These are phyloP conservation scores for Marasmius sp. DNA, from an alignment of 1,284 basidiomycete species.

Conservation along the genomic window DNA sequence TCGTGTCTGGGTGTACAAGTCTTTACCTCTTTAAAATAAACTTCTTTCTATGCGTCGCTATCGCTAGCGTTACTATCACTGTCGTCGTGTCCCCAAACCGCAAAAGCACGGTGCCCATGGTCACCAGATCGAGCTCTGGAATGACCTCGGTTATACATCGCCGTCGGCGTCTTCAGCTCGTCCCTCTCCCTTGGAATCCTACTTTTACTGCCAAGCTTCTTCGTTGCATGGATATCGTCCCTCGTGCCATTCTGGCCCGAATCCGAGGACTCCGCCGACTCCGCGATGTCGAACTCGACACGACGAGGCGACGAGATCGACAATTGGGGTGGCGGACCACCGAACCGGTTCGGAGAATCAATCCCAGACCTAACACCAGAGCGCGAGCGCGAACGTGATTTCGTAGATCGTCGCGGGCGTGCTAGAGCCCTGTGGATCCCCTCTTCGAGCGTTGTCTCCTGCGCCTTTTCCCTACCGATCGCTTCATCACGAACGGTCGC, in stretches of 20 bases:
- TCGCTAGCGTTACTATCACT: conserved; percentile 82
- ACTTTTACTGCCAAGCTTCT: conserved; percentile 43
- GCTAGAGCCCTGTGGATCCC: conserved; percentile 27
- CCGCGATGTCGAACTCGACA: conserved; percentile 43
- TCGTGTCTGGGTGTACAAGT: not conserved
- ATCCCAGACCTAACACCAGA: conserved; percentile 61
- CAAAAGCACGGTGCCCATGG: conserved; percentile 59
- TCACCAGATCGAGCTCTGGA: conserved; percentile 38
- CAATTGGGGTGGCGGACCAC: conserved; percentile 57
- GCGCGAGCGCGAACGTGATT: conserved; percentile 42
- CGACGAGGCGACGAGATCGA: conserved; percentile 53
- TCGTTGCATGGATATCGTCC: conserved; percentile 40
- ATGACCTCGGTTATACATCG: conserved; percentile 34
- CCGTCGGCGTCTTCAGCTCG: conserved; percentile 61
- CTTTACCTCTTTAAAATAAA: not conserved
- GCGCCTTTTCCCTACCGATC: conserved; percentile 17
- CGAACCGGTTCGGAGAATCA: conserved; percentile 76
- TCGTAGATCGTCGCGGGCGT: conserved; percentile 29
- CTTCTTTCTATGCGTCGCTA: conserved; percentile 39
- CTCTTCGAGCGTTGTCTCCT: conserved; percentile 28
- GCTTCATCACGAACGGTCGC: conserved; percentile 17
- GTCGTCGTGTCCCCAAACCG: conserved; percentile 85
- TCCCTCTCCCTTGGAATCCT: conserved; percentile 57
- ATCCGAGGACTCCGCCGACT: conserved; percentile 33
- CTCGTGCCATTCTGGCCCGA: conserved; percentile 35